These are phyloP conservation scores for Ophiostoma himal-ulmi DNA, from an alignment of 2,329 filamentous ascomycete species.

Conservation along the genomic window DNA sequence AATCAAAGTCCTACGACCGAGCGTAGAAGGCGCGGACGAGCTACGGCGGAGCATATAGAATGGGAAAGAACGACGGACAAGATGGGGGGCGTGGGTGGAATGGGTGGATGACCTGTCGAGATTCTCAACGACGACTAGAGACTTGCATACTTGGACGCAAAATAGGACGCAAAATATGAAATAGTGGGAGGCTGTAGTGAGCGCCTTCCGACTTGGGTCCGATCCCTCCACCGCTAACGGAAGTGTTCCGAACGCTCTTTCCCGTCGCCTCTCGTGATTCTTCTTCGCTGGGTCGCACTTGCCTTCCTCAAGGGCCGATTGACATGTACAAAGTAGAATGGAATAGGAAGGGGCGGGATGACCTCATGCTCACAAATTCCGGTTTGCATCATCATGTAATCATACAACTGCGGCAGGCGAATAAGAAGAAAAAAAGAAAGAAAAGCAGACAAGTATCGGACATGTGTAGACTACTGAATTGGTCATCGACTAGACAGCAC, in stretches of 20 bases:
- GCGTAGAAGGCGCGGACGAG: background rate
- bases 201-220: conserved; percentile 11
- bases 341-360: background rate
- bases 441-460: background rate
- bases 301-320: background rate
- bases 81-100: conserved; percentile 13
- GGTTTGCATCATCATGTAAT: background rate
- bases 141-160: too few species aligned
- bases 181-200: background rate
- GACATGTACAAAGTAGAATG: background rate
- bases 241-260: conserved; percentile 4
- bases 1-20: conserved; percentile 6
- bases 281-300: background rate
- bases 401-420: background rate
- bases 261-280: background rate
- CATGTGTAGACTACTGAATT: background rate
- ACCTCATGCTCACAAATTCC: background rate
- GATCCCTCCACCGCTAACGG: conserved; percentile 11
- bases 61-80: conserved; percentile 8
- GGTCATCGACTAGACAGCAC: background rate
- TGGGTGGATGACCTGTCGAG: conserved; percentile 15
- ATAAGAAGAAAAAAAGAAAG: background rate
- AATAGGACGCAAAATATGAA: too few species aligned
- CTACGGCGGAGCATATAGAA: background rate
- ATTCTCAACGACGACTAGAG: background rate